Base-by-base conservation (phyloP, 441 rosid genomes). In the Populus hybrid region DNA sequence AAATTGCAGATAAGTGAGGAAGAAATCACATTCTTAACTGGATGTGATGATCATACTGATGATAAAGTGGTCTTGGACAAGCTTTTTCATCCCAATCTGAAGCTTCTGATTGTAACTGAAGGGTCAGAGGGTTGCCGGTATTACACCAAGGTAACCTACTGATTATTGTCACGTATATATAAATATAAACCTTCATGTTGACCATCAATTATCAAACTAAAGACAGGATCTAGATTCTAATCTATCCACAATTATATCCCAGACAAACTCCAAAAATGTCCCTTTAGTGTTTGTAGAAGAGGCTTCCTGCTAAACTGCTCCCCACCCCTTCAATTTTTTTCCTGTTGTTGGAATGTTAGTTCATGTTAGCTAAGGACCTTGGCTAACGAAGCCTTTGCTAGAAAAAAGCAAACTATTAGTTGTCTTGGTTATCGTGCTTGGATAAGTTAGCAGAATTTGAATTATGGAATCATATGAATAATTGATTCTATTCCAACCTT, bases 21-120 rank as follows among this genome's bases (percentile, higher is more conserved):
- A 0, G 99, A 96, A 85, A 92, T 94, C 65, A 84, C 88, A 70
- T 96, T 96, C 87, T 83, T 96, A 83, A 92, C 98, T 1, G 94
- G 94, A 91, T 5, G 46, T 35, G 92, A 87, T 57, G 94, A 95
- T 86, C 92, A 94, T 72, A 81, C 79, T 79, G 97, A 94, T 79
- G 98, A 95, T 80, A 82, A 86, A 2, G 92, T 94, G 76, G 98
- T 95, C 82, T 75, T 91, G 86, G 73, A 89, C 80, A 95, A 91
- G 85, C 94, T 95, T 74, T 95, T 89, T 76, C 97, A 92, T 86
- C 93, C 97, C 59, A 83, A 89, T 77, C 91, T 94, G 57, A 92
- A 86, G 84, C 97, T 95, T 83, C 88, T 95, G 82, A 67, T 95
- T 24, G 94, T 95, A 18, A 94, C 97, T 38, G 99, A 95, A 85